These are phyloP conservation scores for Yamadazyma membranifaciens DNA, from an alignment of 1,139 yeast genomes.

Conservation along the genomic window DNA sequence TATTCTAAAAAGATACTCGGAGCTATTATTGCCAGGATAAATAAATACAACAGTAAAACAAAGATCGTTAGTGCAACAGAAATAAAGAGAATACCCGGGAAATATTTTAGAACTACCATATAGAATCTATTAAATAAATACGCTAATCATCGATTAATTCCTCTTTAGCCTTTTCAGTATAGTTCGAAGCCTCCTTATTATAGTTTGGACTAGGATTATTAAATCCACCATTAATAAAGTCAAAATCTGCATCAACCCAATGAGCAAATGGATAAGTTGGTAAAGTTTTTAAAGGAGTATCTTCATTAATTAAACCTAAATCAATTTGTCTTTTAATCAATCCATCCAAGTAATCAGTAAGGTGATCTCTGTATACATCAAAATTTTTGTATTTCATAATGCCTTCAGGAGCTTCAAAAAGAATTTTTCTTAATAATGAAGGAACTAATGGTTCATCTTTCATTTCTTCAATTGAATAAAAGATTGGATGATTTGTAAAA, in stretches of 20 bases:
- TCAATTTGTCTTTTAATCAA: conserved; percentile 58
- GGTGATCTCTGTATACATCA: conserved; percentile 55
- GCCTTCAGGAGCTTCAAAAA: conserved; percentile 65
- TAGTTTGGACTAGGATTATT: conserved; percentile 35
- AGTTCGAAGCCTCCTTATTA: conserved; percentile 18
- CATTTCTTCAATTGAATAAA: conserved; percentile 71
- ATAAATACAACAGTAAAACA: too few relatives aligned
- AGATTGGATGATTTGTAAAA: conserved; percentile 67
- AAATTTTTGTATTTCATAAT: conserved; percentile 65
- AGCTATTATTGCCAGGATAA: too few relatives aligned
- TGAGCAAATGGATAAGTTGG: conserved; percentile 64
- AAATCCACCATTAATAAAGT: conserved; percentile 50
- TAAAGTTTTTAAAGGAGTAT: conserved; percentile 58
- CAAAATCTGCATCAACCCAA: conserved; percentile 44
- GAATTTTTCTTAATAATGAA: conserved; percentile 58
- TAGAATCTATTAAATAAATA: not conserved
- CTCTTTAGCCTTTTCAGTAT: conserved; percentile 13
- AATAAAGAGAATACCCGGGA: not conserved
- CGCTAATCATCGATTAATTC: conserved; percentile 11
- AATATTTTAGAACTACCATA: not conserved
- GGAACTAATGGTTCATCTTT: conserved; percentile 75
- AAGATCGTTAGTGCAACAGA: too few relatives aligned
- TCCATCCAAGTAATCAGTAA: conserved; percentile 54
- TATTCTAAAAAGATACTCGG: too few relatives aligned
- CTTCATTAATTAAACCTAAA: conserved; percentile 51